A percentile compares a stretch with the other conserved stretches of the same genome.
Conservation (phyloP, 805 yeast genomes). For the Yarrowia bubula region DNA sequence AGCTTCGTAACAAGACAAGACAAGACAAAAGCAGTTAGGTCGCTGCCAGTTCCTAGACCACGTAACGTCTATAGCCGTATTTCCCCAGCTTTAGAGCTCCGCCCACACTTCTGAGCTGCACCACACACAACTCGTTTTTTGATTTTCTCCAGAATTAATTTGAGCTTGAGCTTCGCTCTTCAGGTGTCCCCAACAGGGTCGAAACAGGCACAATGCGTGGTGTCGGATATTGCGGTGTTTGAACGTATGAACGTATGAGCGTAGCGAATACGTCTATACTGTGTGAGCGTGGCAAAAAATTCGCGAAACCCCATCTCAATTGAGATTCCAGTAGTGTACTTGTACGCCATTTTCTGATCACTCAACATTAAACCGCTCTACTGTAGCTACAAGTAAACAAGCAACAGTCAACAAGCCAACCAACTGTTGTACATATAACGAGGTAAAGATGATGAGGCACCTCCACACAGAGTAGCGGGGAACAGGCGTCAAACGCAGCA, state of each 20-base stretch:
- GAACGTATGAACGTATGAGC: too few species aligned
- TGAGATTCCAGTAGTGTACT: too few species aligned
- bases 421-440: too few species aligned
- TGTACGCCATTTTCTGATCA: slow-evolving; percentile 13
- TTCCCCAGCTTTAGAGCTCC: slow-evolving; percentile 21
- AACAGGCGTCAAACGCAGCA: slow-evolving; percentile 2
- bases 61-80: slow-evolving; percentile 16
- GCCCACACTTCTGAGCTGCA: not conserved
- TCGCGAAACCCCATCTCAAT: too few species aligned
- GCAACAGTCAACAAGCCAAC: too few species aligned
- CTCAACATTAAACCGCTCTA: not conserved
- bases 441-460: too few species aligned
- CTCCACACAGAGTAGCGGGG: too few species aligned
- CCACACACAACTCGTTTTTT: not conserved
- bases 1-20: not conserved
- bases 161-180: not conserved
- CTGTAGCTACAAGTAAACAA: too few species aligned
- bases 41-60: not conserved
- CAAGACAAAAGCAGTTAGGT: not conserved
- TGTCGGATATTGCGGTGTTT: not conserved
- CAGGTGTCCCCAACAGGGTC: not conserved
- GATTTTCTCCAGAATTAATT: not conserved
- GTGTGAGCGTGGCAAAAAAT: too few species aligned
- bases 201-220: not conserved
- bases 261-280: too few species aligned